A percentile compares a stretch with the other conserved stretches of the same genome.
phyloP scores from a whole-genome alignment of 345 rosid genomes.

The Clausena lansium region DNA sequence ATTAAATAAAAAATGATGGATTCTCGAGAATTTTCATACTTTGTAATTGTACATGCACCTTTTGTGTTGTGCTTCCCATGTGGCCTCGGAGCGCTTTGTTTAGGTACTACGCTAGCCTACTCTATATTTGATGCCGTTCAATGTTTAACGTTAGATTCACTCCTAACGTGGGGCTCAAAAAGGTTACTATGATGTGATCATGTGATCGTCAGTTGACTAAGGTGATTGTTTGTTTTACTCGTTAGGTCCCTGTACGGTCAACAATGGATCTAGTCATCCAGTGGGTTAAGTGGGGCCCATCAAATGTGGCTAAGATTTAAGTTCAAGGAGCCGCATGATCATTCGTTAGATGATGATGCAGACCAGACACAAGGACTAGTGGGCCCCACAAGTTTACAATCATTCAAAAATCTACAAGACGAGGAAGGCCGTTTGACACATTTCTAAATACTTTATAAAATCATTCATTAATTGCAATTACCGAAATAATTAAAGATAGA shows the following conservation, averaged over 20 bases:
- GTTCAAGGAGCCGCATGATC: background rate
- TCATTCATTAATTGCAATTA: too few relatives aligned
- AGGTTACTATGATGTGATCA: background rate
- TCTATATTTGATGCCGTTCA: too few relatives aligned
- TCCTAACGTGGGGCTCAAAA: background rate
- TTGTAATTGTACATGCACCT: background rate
- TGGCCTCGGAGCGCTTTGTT: background rate
- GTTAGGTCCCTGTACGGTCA: background rate
- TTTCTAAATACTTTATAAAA: too few relatives aligned
- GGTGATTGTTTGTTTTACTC: too few relatives aligned
- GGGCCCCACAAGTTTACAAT: background rate
- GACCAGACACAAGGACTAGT: background rate
- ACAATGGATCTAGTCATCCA: background rate
- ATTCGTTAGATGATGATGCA: background rate
- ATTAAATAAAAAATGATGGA: background rate
- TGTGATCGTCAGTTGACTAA: background rate
- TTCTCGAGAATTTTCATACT: background rate
- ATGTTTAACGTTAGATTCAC: background rate
- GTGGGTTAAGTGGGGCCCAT: background rate
- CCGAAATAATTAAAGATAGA: too few relatives aligned
- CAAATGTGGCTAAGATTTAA: background rate
- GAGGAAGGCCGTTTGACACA: too few relatives aligned
- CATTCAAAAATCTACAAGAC: background rate
- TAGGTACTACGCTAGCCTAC: background rate
- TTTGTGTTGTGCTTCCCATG: background rate